Conservation (phyloP, 306 rosid species). For the Nissolia schottii region DNA sequence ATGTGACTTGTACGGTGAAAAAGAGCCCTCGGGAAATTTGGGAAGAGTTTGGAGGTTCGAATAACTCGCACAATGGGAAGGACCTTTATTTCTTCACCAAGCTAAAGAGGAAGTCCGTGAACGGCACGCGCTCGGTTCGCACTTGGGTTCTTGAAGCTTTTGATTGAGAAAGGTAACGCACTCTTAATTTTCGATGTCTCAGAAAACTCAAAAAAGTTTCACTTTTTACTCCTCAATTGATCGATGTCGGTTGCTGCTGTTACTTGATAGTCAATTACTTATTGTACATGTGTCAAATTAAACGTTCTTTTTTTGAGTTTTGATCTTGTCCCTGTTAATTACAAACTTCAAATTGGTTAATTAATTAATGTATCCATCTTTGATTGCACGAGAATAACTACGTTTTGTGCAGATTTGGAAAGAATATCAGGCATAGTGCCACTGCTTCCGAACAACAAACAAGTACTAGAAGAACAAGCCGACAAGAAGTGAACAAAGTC, state of each 20-base stretch:
- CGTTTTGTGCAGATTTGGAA: constrained; percentile 6
- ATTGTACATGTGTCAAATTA: no score
- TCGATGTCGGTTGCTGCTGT: no score
- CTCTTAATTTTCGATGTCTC: no score
- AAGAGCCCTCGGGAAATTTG: constrained; percentile 16
- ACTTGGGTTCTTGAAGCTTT: constrained; percentile 1
- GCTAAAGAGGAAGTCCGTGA: not conserved
- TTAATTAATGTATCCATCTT: not conserved
- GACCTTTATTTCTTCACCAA: constrained; percentile 14
- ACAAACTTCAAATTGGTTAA: no score
- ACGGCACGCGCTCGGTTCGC: not conserved
- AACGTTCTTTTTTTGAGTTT: no score
- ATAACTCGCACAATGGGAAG: not conserved
- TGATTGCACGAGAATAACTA: not conserved
- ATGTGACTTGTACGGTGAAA: not conserved
- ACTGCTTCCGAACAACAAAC: not conserved
- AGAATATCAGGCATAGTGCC: not conserved
- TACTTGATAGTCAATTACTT: no score
- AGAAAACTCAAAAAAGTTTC: no score
- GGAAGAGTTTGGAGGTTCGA: not conserved
- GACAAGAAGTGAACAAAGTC: not conserved
- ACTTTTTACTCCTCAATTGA: no score
- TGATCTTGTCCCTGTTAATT: no score
- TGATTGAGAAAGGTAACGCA: no score
- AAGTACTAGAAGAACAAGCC: not conserved